phyloP scores from a whole-genome alignment of 1,284 basidiomycete species.

The Tilletia indica region DNA sequence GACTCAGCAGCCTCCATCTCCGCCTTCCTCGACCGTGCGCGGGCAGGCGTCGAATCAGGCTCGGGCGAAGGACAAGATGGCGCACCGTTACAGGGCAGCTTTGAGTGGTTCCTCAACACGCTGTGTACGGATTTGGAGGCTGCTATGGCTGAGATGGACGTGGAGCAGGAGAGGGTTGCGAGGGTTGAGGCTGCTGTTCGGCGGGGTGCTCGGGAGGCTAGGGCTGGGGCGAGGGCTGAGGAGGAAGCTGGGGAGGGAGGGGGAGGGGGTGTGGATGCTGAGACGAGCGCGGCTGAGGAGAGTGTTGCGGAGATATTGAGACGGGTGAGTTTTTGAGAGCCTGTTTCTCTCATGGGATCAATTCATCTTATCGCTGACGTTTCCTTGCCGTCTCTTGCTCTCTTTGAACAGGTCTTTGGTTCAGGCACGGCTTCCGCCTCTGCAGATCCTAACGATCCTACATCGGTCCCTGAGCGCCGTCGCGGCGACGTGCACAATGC shows the following conservation, averaged over 20 bases:
- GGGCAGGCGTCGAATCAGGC: background rate
- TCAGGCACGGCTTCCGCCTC: no score
- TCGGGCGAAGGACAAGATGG: no score
- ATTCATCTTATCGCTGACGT: no score
- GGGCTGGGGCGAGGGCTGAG: background rate
- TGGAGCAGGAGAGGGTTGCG: background rate
- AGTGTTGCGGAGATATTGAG: no score
- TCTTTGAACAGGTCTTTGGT: no score
- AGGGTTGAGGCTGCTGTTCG: background rate
- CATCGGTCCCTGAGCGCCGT: background rate
- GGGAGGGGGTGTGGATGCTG: no score
- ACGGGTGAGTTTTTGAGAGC: no score
- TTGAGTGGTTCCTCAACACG: background rate
- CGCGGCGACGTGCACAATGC: background rate
- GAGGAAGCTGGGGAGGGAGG: no score
- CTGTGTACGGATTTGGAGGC: background rate
- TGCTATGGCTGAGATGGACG: constrained; percentile 5
- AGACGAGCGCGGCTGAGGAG: no score
- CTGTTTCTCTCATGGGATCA: no score
- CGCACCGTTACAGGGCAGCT: background rate
- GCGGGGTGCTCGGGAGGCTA: background rate
- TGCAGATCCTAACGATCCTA: no score
- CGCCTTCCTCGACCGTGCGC: constrained; percentile 1
- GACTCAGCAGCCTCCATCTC: constrained; percentile 2
- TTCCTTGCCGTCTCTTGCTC: no score